Evolutionary conservation across 805 yeast genomes (phyloP).

Genomic region (Scheffersomyces coipomensis): DNA sequence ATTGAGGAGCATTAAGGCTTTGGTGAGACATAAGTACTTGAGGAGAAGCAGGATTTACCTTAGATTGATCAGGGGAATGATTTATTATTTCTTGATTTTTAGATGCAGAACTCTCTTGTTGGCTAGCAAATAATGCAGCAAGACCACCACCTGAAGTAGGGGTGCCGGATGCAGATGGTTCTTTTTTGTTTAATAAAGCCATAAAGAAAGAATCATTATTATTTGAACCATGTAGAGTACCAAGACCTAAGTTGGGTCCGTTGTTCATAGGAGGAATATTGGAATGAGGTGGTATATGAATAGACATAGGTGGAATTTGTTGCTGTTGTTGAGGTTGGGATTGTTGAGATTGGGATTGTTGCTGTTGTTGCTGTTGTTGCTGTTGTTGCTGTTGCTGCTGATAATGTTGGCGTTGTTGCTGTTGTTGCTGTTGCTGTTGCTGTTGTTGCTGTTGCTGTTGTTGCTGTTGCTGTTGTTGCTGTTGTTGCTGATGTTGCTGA

Average conservation of each 20-base stretch:
- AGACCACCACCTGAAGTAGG: slow-evolving; percentile 3
- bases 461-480: slow-evolving; percentile 1
- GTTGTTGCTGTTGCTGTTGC: slow-evolving; percentile 2
- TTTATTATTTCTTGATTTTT: not conserved
- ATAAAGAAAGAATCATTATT: slow-evolving; percentile 46
- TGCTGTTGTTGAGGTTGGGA: slow-evolving; percentile 8
- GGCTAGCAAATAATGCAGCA: slow-evolving; percentile 4
- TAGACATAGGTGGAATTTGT: slow-evolving; percentile 3
- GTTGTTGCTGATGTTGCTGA: not conserved
- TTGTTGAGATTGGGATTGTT: slow-evolving; percentile 4
- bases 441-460: slow-evolving; percentile 1
- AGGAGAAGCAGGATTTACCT: not conserved
- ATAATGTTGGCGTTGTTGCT: not conserved
- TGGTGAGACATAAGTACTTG: no score
- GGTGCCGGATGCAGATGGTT: not conserved
- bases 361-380: slow-evolving; percentile 4
- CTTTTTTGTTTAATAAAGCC: slow-evolving; percentile 42
- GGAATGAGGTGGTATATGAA: not conserved
- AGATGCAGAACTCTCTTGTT: slow-evolving; percentile 1
- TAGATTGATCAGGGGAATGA: not conserved
- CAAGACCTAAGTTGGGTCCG: not conserved
- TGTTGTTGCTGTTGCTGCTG: slow-evolving; percentile 4
- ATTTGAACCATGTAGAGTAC: slow-evolving; percentile 2
- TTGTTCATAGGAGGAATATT: not conserved
- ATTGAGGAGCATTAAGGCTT: no score